These are phyloP conservation scores for Beauveria scarabaeidicola DNA, from an alignment of 2,329 filamentous ascomycete species.

Conservation along the genomic window DNA sequence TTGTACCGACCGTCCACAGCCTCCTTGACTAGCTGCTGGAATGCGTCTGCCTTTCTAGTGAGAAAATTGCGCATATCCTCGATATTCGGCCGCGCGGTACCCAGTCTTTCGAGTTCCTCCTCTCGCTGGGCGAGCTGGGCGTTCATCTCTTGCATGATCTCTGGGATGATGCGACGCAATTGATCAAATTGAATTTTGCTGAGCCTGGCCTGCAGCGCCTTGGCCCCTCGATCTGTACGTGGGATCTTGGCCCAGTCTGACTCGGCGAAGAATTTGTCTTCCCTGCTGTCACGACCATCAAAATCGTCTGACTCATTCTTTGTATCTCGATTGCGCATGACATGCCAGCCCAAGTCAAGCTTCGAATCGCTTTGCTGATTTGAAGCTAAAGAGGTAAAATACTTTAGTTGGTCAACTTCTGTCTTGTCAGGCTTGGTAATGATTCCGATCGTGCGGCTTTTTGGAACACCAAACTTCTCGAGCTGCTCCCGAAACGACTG, in stretches of 20 bases:
- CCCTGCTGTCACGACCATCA: conserved; percentile 19
- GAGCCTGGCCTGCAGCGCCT: conserved; percentile 21
- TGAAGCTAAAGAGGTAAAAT: conserved; percentile 14
- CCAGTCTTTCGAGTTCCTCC: conserved; percentile 9
- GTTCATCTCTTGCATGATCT: conserved; percentile 15
- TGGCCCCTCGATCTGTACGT: conserved; percentile 16
- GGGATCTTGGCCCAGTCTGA: conserved; percentile 7
- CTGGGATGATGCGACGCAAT: conserved; percentile 16
- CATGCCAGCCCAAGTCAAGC: conserved; percentile 38
- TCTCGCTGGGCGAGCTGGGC: conserved; percentile 8
- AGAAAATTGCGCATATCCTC: conserved; percentile 21
- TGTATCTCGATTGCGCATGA: conserved; percentile 36
- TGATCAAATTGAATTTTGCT: conserved; percentile 19
- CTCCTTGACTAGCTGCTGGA: conserved; percentile 16
- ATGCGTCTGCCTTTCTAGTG: conserved; percentile 23
- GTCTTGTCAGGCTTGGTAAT: conserved; percentile 45
- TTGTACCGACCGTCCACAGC: conserved; percentile 12
- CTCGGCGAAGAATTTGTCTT: conserved; percentile 20
- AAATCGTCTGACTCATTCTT: conserved; percentile 16
- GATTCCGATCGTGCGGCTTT: conserved; percentile 40
- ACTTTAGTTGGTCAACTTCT: conserved; percentile 23
- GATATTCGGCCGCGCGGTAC: conserved; percentile 10
- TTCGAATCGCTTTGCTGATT: conserved; percentile 18
- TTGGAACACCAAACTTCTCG: conserved; percentile 29
- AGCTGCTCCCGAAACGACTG: conserved; percentile 40